phyloP scores from a whole-genome alignment of 352 stramenopile species.

The Pythium plurisporium region DNA sequence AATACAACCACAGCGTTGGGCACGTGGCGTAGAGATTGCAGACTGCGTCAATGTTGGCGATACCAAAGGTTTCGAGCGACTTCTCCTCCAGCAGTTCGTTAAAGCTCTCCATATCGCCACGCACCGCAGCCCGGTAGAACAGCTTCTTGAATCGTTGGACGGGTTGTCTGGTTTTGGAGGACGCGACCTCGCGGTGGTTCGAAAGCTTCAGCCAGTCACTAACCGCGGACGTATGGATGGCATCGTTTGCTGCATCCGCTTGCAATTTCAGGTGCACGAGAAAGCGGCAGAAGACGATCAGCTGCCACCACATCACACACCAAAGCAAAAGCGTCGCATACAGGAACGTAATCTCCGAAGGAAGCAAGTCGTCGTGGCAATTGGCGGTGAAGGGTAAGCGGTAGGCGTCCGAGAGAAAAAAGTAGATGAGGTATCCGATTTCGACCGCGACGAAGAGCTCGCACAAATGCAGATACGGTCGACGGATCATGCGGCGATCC shows the following conservation, averaged over 20 bases:
- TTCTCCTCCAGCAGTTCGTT: slow-evolving; percentile 37
- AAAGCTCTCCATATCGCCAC: slow-evolving; percentile 39
- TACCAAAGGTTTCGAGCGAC: slow-evolving; percentile 19
- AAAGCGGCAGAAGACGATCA: slow-evolving; percentile 69
- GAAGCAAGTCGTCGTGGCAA: slow-evolving; percentile 31
- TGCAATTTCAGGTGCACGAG: slow-evolving; percentile 74
- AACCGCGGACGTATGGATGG: slow-evolving; percentile 56
- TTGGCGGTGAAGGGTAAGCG: slow-evolving; percentile 42
- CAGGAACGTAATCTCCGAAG: slow-evolving; percentile 44
- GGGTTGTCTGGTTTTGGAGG: neutral
- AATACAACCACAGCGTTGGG: slow-evolving; percentile 56
- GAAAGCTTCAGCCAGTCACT: slow-evolving; percentile 33
- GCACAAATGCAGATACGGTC: slow-evolving; percentile 62
- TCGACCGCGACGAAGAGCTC: slow-evolving; percentile 56
- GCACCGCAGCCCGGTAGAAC: slow-evolving; percentile 53
- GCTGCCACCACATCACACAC: slow-evolving; percentile 54
- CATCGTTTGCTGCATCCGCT: slow-evolving; percentile 56
- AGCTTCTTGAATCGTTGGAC: slow-evolving; percentile 47
- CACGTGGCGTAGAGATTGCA: slow-evolving; percentile 38
- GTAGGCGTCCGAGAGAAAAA: slow-evolving; percentile 37
- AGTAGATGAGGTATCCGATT: slow-evolving; percentile 57
- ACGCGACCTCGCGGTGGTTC: neutral
- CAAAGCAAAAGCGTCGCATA: slow-evolving; percentile 55
- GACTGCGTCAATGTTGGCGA: slow-evolving; percentile 27
- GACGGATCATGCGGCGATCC: slow-evolving; percentile 55